Evolutionary conservation across 2,329 filamentous ascomycete genomes (phyloP).

Genomic region (Botrytis sinoallii): DNA sequence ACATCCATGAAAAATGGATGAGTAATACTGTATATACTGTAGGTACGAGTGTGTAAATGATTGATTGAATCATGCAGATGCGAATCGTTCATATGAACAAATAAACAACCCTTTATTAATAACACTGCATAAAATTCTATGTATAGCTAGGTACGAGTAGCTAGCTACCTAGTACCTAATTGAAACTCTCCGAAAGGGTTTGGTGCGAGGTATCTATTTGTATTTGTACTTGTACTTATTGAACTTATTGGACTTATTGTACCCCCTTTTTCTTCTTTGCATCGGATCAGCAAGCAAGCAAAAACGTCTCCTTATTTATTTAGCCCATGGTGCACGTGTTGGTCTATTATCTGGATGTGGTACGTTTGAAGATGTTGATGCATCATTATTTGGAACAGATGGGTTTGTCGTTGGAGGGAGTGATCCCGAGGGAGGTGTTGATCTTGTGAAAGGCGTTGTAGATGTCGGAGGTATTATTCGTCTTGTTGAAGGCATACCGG

Average conservation of each 20-base stretch:
- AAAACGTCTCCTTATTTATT: background rate
- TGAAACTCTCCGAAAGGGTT: background rate
- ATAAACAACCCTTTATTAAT: too few species aligned
- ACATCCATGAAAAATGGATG: too few species aligned
- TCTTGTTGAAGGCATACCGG: background rate
- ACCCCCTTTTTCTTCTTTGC: background rate
- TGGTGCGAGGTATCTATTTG: background rate
- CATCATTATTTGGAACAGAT: slow-evolving; percentile 24
- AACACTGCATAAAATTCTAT: background rate
- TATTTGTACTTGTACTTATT: background rate
- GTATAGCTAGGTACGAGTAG: background rate
- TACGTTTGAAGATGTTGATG: background rate
- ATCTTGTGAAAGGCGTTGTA: slow-evolving; percentile 20
- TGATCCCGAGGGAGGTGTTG: slow-evolving; percentile 27
- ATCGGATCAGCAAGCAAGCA: too few species aligned
- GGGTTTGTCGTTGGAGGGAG: slow-evolving; percentile 36
- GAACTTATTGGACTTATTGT: background rate
- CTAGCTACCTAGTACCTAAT: background rate
- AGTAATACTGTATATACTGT: too few species aligned
- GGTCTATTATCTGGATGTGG: slow-evolving; percentile 24
- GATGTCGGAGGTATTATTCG: slow-evolving; percentile 7
- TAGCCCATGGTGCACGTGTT: slow-evolving; percentile 42
- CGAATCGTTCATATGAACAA: too few species aligned
- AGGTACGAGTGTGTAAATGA: too few species aligned
- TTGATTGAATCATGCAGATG: too few species aligned